Base-by-base conservation (phyloP, 768 basidiomycete genomes). In the Saitozyma podzolica region DNA sequence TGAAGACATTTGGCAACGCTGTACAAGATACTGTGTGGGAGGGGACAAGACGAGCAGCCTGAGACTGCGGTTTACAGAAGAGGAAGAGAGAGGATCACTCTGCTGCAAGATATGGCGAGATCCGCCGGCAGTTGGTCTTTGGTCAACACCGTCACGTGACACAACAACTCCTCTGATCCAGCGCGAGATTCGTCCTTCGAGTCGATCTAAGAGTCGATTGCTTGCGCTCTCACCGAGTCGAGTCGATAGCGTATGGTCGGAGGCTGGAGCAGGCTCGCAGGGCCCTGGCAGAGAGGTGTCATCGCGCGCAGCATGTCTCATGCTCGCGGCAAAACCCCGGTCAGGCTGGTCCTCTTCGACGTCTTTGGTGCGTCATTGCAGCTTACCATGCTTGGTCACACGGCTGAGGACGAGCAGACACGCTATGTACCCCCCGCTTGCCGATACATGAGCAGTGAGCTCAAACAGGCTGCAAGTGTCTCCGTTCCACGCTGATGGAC, bases 281-380 rank as follows among this genome's bases (percentile, higher is more conserved):
- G 29, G 29, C 2, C 29, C 29, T 29, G 29, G 29, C 29, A 2
- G 5, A 29, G 29, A 29, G 29, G 29, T 29, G 29, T 29, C 29
- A 29, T 29, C 29, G 29, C 2, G 5, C 29, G 29, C 45, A 47
- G 45, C 45, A 47, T 11, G 13, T 47, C 45, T 11, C 13, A 11
- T 13, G 11, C 45, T 3, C 45, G n/a, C 45, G 13, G 13, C 2
- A 11, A 17, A 47, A 29, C 50, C 9, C 72, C 70, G 9, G 62
- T 78, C 43, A 67, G 73, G 3, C 65, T 78, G 49, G 74, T 78
- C 17, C 62, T 78, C 8, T 78, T 78, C 53, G 77, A 78, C 61
- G 73, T 76, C 5, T 78, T 78, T 41, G 77, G 76, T 75, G 45
- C 29, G 29, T 74, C 61, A 19, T 19, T 1, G 42, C 29, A 10